Base-by-base conservation (phyloP, 2,329 filamentous ascomycete species). In the Nigrospora sphaerica region DNA sequence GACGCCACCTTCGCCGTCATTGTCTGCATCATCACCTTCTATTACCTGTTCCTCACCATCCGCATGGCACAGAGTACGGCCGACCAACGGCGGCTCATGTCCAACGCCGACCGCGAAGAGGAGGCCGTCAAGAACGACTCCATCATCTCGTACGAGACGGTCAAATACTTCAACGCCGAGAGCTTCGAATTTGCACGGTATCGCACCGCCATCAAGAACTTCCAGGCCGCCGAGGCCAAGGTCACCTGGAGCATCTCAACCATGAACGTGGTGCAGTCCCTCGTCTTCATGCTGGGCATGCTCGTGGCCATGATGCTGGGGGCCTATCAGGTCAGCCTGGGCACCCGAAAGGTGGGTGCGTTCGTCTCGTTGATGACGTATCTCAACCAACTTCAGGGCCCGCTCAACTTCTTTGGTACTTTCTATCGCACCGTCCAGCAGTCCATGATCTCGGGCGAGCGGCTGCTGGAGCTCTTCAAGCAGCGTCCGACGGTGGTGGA, bases 101-200 rank as follows among this genome's bases (percentile, higher is more conserved):
- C 92, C 43, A 97, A 96, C 62, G 88, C 90, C 13, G 90, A 93
- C 55, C 80, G 93, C 52, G 90, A 96, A 67, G 90, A 96, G 67
- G 92, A 96, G 66, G 93, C 93, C 7, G 90, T 97, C 56, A 97
- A 97, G 69, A 97, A 96, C 62, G 93, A 98, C 65, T 97, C 93
- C 0, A 93, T 98, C 72, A 90, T 93, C 51, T 95, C 90, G n/a
- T 98, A 97, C 64, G 93, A 98, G 70, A 92, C 87, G 2, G 88
- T 92, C 62, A 93, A 92, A 62, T 92, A 92, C 59, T 93, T 93
- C 73, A 92, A 92, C 56, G 87, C 87, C 9, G 88, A 92, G 59
- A 73, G 79, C 2, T 91, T 86, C 59, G 88, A 93, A 59, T 90
- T 89, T 54, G 71, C 75, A 42, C 78, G 88, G 19, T 92, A 90